Conservation (phyloP, 2,329 filamentous ascomycete species). For the Dactylella cylindrospora region DNA sequence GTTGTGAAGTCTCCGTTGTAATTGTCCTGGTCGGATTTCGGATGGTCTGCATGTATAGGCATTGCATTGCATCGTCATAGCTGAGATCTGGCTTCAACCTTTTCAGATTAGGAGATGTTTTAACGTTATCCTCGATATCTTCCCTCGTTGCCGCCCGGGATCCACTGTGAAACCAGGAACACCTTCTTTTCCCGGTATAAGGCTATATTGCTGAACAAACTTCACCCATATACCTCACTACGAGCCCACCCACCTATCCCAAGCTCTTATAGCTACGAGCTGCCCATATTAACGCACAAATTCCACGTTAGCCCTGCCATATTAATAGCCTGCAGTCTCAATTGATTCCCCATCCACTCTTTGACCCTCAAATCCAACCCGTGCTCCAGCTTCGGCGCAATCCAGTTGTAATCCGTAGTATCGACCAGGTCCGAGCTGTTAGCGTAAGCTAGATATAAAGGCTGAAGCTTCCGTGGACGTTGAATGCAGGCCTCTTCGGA, state of each 20-base stretch:
- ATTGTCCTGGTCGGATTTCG: no score
- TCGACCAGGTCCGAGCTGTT: constrained; percentile 16
- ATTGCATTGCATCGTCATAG: no score
- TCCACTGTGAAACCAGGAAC: constrained; percentile 5
- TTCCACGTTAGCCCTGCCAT: constrained; percentile 17
- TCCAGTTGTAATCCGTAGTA: constrained; percentile 26
- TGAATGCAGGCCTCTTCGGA: constrained; percentile 14
- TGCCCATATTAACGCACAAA: constrained; percentile 4
- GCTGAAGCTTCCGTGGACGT: constrained; percentile 1
- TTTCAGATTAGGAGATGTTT: no score
- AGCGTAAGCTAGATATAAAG: constrained; percentile 19
- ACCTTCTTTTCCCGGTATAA: constrained; percentile 10
- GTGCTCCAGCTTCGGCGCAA: constrained; percentile 13
- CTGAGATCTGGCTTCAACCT: no score
- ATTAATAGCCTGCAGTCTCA: constrained; percentile 21
- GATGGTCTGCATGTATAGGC: no score
- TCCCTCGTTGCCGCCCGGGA: constrained; percentile 5
- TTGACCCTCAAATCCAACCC: constrained; percentile 17
- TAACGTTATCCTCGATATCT: constrained; percentile 23
- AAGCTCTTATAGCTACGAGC: not conserved
- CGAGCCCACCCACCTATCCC: not conserved
- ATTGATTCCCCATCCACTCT: constrained; percentile 20
- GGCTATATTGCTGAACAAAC: not conserved
- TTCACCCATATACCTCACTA: not conserved
- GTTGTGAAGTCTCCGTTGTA: not conserved